Conservation (phyloP, 2,329 filamentous ascomycete genomes). For the Xylariaceae sp. region DNA sequence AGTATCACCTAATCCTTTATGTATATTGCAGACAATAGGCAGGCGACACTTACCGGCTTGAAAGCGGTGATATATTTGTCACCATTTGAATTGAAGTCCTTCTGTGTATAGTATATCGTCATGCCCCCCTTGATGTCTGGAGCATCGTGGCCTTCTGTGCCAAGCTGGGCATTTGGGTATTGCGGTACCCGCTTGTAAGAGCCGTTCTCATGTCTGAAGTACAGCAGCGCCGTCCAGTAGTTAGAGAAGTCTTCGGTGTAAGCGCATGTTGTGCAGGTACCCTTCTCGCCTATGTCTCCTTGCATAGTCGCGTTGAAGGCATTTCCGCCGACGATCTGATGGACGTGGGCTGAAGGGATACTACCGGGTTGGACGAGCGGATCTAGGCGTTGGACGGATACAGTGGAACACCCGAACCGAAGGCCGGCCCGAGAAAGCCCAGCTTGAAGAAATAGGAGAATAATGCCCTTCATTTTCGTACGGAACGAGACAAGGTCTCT, state of each 20-base stretch:
- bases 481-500: too few species aligned
- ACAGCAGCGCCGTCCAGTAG: conserved; percentile 42
- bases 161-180: conserved; percentile 31
- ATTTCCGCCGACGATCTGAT: conserved; percentile 42
- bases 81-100: conserved; percentile 38
- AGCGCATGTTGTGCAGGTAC: conserved; percentile 40
- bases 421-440: conserved; percentile 38
- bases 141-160: conserved; percentile 29
- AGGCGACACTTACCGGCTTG: conserved; percentile 42
- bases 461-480: conserved; percentile 21
- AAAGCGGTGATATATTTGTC: conserved; percentile 51
- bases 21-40: not conserved
- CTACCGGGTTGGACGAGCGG: conserved; percentile 40
- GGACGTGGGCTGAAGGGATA: conserved; percentile 39
- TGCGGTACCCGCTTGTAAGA: conserved; percentile 41
- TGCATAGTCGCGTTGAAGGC: conserved; percentile 41
- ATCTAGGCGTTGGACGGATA: conserved; percentile 40
- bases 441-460: conserved; percentile 26
- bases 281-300: conserved; percentile 37
- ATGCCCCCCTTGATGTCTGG: conserved; percentile 40
- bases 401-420: conserved; percentile 40
- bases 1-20: not conserved
- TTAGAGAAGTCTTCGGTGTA: conserved; percentile 42
- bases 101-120: conserved; percentile 43
- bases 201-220: conserved; percentile 41